Evolutionary conservation across 129 eudicot genomes (phyloP).

Genomic region (Flaveria brownii): DNA sequence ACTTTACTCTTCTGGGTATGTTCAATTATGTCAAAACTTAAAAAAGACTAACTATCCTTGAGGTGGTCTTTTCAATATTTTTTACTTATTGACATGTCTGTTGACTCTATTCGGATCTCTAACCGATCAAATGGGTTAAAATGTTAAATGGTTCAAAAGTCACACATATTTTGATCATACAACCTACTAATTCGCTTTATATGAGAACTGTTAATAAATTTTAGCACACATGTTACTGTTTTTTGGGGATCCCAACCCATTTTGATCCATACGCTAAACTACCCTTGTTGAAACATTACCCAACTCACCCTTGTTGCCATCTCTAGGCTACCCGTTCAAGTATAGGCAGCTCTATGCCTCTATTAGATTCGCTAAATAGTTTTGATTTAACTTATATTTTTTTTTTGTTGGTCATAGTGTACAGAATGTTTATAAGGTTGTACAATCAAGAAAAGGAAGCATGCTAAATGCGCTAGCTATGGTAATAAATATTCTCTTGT

Average conservation of each 20-base stretch:
- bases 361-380: constrained; percentile 12
- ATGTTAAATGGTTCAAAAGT: not conserved
- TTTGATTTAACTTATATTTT: constrained; percentile 10
- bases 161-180: not conserved
- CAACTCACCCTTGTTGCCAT: not conserved
- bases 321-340: not conserved
- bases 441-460: constrained; percentile 84
- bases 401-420: constrained; percentile 45
- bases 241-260: not conserved
- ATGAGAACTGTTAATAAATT: not conserved
- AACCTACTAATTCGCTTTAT: not conserved
- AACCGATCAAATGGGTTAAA: no score
- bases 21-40: no score
- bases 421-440: constrained; percentile 71
- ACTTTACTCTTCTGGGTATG: not conserved
- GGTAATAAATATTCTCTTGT: constrained; percentile 43
- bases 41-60: no score
- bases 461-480: constrained; percentile 88
- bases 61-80: no score
- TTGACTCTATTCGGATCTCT: no score
- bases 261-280: not conserved
- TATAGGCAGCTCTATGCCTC: not conserved
- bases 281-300: not conserved
- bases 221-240: not conserved
- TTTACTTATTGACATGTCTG: no score